phyloP scores from a whole-genome alignment of 345 rosid species.

The Dipteronia sinensis region DNA sequence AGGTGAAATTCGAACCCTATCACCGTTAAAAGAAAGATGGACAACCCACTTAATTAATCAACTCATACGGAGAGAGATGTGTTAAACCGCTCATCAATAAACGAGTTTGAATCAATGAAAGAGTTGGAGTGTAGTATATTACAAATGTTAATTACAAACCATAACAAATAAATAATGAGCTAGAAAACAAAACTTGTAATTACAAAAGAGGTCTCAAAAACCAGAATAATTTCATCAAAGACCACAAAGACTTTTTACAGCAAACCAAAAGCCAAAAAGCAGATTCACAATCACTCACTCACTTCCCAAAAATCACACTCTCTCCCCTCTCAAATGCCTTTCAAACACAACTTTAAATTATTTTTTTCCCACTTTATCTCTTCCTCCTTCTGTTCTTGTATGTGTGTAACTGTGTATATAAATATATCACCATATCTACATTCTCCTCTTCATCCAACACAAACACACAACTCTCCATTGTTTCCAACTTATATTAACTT shows the following conservation, averaged over 20 bases:
- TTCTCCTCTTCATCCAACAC: constrained; percentile 28
- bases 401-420: constrained; percentile 27
- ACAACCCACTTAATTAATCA: too few relatives aligned
- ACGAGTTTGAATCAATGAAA: too few relatives aligned
- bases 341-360: constrained; percentile 30
- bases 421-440: constrained; percentile 21
- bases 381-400: not conserved
- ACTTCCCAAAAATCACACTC: constrained; percentile 29
- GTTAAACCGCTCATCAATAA: too few relatives aligned
- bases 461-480: not conserved
- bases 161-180: constrained; percentile 10
- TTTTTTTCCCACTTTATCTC: constrained; percentile 17
- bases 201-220: constrained; percentile 20
- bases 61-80: too few relatives aligned
- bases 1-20: too few relatives aligned
- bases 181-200: constrained; percentile 31
- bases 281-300: constrained; percentile 16
- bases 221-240: constrained; percentile 27
- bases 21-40: too few relatives aligned
- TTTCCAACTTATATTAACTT: not conserved
- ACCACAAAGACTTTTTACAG: not conserved
- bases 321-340: constrained; percentile 30
- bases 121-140: not conserved
- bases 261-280: constrained; percentile 30
- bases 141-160: constrained; percentile 13